Conservation (phyloP, 140 eudicot genomes). For the Senecio squalidus region DNA sequence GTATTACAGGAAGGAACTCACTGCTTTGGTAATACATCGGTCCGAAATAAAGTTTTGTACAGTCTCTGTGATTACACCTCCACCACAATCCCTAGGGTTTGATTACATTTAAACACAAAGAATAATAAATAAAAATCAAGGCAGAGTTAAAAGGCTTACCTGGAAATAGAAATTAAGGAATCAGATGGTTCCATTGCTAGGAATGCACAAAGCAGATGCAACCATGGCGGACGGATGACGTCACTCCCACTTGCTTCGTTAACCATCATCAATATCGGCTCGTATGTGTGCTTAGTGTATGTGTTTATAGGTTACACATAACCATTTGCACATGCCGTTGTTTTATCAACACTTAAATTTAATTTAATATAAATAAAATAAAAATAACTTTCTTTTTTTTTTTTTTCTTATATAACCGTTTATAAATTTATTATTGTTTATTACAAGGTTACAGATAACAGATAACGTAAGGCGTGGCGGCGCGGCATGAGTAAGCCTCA, state of each 20-base stretch:
- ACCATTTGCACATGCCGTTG: neutral
- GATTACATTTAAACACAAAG: neutral
- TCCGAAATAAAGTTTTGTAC: conserved; percentile 75
- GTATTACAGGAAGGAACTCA: conserved; percentile 23
- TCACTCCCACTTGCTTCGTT: conserved; percentile 23
- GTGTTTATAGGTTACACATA: neutral
- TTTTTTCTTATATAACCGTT: no score
- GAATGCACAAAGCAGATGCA: conserved; percentile 62
- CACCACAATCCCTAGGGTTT: conserved; percentile 55
- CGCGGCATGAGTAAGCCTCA: no score
- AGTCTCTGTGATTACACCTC: conserved; percentile 69
- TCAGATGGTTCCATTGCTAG: conserved; percentile 82
- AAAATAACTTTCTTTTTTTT: no score
- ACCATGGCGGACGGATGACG: conserved; percentile 31
- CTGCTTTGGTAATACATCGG: conserved; percentile 51
- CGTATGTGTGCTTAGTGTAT: neutral
- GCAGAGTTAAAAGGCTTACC: conserved; percentile 24
- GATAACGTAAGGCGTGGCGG: no score
- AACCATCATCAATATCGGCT: conserved; percentile 14
- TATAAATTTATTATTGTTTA: no score
- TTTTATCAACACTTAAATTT: no score
- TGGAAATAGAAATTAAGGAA: conserved; percentile 55
- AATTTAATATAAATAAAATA: no score
- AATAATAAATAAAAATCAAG: neutral
- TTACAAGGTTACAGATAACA: no score